phyloP scores from a whole-genome alignment of 2,329 filamentous ascomycete genomes.

The Fusarium denticulatum region DNA sequence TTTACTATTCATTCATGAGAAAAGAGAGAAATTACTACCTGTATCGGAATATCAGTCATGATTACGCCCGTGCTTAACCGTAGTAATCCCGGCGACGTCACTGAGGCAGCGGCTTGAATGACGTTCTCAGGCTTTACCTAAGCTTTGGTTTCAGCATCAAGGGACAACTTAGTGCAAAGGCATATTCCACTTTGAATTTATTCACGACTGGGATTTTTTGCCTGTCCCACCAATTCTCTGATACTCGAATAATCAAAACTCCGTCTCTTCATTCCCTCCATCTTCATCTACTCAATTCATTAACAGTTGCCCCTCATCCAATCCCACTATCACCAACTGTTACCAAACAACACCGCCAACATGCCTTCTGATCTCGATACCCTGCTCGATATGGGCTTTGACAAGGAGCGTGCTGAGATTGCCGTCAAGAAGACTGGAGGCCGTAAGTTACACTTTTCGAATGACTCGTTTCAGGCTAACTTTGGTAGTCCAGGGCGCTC shows the following conservation, averaged over 20 bases:
- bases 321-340: slow-evolving; percentile 37
- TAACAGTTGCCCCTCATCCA: slow-evolving; percentile 23
- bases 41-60: neutral
- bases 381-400: slow-evolving; percentile 81
- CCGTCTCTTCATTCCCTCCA: neutral
- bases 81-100: slow-evolving; percentile 39
- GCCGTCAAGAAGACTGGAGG: slow-evolving; percentile 86
- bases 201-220: neutral
- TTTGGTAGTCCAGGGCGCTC: slow-evolving; percentile 79
- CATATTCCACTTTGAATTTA: neutral
- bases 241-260: neutral
- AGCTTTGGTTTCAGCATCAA: slow-evolving; percentile 7
- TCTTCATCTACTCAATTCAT: neutral
- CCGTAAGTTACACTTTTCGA: slow-evolving; percentile 61
- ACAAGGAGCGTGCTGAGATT: slow-evolving; percentile 80
- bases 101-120: slow-evolving; percentile 43
- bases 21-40: neutral
- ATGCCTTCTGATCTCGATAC: slow-evolving; percentile 68
- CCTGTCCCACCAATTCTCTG: neutral
- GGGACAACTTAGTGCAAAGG: neutral
- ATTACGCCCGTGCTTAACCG: slow-evolving; percentile 32
- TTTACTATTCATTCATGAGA: neutral
- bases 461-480: slow-evolving; percentile 5
- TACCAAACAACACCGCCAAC: slow-evolving; percentile 53
- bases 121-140: slow-evolving; percentile 36